A percentile compares a stretch with the other conserved stretches of the same genome.
Evolutionary conservation across 1,284 basidiomycete species (phyloP).

Genomic region (Lentinula novae-zelandiae): DNA sequence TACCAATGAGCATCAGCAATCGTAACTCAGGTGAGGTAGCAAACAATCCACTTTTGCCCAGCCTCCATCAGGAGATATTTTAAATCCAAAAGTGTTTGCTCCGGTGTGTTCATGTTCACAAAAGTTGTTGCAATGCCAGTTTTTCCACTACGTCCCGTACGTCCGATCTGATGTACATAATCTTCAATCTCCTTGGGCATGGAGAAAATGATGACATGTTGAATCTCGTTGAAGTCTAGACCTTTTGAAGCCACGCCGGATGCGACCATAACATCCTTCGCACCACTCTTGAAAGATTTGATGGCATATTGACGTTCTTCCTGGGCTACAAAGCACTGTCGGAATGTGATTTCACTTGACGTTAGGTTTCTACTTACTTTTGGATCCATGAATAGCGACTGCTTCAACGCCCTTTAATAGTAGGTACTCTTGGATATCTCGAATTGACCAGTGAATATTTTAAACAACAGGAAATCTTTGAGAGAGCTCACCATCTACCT

Average conservation of each 20-base stretch:
- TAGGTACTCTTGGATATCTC: constrained; percentile 98
- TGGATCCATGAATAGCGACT: constrained; percentile 97
- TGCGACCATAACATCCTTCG: constrained; percentile 99
- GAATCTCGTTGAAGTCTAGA: constrained; percentile 97
- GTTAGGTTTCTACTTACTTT: constrained; percentile 53
- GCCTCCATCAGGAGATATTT: constrained; percentile 98
- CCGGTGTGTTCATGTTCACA: constrained; percentile 95
- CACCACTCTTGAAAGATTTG: constrained; percentile 93
- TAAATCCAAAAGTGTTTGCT: constrained; percentile 94
- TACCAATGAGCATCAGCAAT: constrained; percentile 25
- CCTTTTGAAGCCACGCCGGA: constrained; percentile 97
- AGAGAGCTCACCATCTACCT: constrained; percentile 80
- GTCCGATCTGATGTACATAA: constrained; percentile 97
- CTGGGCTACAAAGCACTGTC: constrained; percentile 58
- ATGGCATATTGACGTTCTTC: constrained; percentile 99
- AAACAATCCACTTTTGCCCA: constrained; percentile 79
- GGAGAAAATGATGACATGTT: constrained; percentile 95
- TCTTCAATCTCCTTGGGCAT: constrained; percentile 99
- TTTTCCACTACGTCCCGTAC: constrained; percentile 96
- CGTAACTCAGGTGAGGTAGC: background rate
- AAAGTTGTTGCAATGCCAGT: constrained; percentile 99
- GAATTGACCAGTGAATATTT: background rate
- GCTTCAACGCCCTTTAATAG: constrained; percentile 97
- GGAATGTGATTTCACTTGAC: constrained; percentile 8
- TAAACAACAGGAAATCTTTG: background rate